Conservation (phyloP, 2,329 filamentous ascomycete species). For the Eutypa lata region DNA sequence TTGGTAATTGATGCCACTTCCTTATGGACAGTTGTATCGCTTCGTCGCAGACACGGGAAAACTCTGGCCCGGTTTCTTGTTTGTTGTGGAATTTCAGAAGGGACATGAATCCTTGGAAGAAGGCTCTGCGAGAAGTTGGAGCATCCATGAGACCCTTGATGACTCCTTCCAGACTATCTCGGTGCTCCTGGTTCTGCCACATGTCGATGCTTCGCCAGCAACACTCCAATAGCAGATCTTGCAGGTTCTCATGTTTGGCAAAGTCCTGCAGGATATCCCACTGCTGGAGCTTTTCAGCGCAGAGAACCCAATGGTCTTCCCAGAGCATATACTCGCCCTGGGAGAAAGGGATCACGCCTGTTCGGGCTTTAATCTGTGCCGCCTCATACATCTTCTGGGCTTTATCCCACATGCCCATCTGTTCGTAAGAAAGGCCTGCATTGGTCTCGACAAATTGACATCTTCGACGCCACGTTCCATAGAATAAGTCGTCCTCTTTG, state of each 20-base stretch:
- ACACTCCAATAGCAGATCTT: slow-evolving; percentile 90
- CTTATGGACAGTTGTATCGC: slow-evolving; percentile 95
- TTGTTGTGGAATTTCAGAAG: slow-evolving; percentile 92
- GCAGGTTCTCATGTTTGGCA: slow-evolving; percentile 97
- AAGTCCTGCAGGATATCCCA: slow-evolving; percentile 99
- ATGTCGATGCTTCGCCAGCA: slow-evolving; percentile 95
- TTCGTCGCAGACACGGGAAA: slow-evolving; percentile 89
- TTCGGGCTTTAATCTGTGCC: slow-evolving; percentile 94
- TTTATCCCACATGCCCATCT: slow-evolving; percentile 99
- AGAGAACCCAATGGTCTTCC: slow-evolving; percentile 99
- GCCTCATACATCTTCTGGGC: slow-evolving; percentile 95
- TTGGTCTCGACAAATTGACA: slow-evolving; percentile 98
- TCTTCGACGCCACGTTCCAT: slow-evolving; percentile 91
- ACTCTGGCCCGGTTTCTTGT: slow-evolving; percentile 75
- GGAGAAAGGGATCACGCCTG: slow-evolving; percentile 92
- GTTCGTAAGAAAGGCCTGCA: slow-evolving; percentile 93
- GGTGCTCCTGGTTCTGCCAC: slow-evolving; percentile 83
- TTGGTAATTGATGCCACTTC: slow-evolving; percentile 98
- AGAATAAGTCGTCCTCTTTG: slow-evolving; percentile 95
- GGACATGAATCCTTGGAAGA: slow-evolving; percentile 98
- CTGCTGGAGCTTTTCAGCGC: slow-evolving; percentile 95
- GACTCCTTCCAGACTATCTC: slow-evolving; percentile 85
- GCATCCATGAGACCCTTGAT: slow-evolving; percentile 98
- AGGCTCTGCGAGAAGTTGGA: slow-evolving; percentile 86
- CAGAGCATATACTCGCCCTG: slow-evolving; percentile 98